These are phyloP conservation scores for Elsinoe arachidis DNA, from an alignment of 2,329 filamentous ascomycete species.

Conservation along the genomic window DNA sequence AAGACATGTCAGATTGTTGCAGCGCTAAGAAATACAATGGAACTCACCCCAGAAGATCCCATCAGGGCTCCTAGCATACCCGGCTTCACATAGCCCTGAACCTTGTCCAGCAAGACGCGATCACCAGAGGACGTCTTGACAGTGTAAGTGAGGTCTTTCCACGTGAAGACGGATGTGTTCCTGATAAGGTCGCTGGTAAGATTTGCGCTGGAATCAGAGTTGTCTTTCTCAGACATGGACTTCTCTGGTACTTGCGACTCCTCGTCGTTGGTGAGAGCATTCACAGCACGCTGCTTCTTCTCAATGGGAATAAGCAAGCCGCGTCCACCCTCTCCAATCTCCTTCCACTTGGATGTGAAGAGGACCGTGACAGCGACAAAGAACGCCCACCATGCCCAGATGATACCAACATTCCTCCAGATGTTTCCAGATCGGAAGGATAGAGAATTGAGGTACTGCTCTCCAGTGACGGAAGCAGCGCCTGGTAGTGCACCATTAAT, in stretches of 20 bases:
- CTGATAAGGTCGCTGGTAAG: slow-evolving; percentile 13
- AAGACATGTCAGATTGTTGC: too few relatives aligned
- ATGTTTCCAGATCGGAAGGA: slow-evolving; percentile 38
- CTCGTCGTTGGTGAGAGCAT: slow-evolving; percentile 49
- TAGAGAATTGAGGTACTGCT: slow-evolving; percentile 50
- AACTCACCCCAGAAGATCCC: slow-evolving; percentile 50
- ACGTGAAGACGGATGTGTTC: slow-evolving; percentile 31
- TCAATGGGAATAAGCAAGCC: too few relatives aligned
- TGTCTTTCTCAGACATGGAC: slow-evolving; percentile 17
- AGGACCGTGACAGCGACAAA: slow-evolving; percentile 51
- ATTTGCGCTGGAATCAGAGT: too few relatives aligned
- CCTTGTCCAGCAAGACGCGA: slow-evolving; percentile 46
- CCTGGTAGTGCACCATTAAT: slow-evolving; percentile 52
- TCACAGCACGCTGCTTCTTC: slow-evolving; percentile 46
- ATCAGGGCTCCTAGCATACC: slow-evolving; percentile 42
- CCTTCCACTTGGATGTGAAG: slow-evolving; percentile 52
- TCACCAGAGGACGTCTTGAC: slow-evolving; percentile 44
- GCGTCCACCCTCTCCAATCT: too few relatives aligned
- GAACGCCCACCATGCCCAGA: slow-evolving; percentile 58
- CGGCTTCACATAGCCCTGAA: slow-evolving; percentile 48
- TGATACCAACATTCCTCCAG: slow-evolving; percentile 57
- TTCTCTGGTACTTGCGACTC: slow-evolving; percentile 14
- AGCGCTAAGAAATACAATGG: too few relatives aligned
- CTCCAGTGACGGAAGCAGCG: slow-evolving; percentile 48
- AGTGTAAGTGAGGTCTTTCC: slow-evolving; percentile 49